Conservation (phyloP, 208 protist genomes). For the Blechomonas ayalai region DNA sequence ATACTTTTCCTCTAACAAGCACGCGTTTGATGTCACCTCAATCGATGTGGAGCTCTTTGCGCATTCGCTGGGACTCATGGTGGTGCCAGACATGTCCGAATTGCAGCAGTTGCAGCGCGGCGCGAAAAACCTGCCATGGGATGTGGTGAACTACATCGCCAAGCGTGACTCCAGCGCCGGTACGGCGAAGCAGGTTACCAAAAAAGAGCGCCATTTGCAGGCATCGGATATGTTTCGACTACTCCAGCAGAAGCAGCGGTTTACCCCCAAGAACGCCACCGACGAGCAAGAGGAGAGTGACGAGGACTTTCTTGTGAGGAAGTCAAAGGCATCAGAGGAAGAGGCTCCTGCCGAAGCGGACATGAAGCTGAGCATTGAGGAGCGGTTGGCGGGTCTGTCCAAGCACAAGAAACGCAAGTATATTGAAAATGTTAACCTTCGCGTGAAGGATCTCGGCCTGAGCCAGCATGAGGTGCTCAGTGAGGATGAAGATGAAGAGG, state of each 20-base stretch:
- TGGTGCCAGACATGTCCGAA: slow-evolving; percentile 92
- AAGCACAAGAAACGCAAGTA: slow-evolving; percentile 76
- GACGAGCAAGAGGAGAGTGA: slow-evolving; percentile 2
- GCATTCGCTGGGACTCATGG: slow-evolving; percentile 89
- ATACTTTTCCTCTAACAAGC: slow-evolving; percentile 93
- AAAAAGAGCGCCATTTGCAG: slow-evolving; percentile 77
- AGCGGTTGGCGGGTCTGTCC: slow-evolving; percentile 83
- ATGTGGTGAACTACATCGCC: slow-evolving; percentile 83
- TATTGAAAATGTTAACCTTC: slow-evolving; percentile 75
- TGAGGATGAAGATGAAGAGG: slow-evolving; percentile 61
- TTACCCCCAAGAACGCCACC: slow-evolving; percentile 16
- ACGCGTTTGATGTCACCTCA: slow-evolving; percentile 91
- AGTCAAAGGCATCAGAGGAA: neutral
- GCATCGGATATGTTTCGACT: slow-evolving; percentile 83
- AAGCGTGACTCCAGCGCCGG: slow-evolving; percentile 3
- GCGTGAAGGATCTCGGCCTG: slow-evolving; percentile 70
- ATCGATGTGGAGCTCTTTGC: slow-evolving; percentile 91
- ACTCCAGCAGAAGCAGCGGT: slow-evolving; percentile 72
- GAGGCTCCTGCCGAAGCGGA: neutral
- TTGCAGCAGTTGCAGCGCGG: slow-evolving; percentile 56
- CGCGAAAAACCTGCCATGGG: slow-evolving; percentile 87
- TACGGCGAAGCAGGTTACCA: slow-evolving; percentile 18
- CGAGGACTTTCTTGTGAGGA: slow-evolving; percentile 9
- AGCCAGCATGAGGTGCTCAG: slow-evolving; percentile 56
- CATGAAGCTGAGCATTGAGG: slow-evolving; percentile 48